These are phyloP conservation scores for Stephanocyclus meneghinianus DNA, from an alignment of 352 stramenopile genomes.

Conservation along the genomic window DNA sequence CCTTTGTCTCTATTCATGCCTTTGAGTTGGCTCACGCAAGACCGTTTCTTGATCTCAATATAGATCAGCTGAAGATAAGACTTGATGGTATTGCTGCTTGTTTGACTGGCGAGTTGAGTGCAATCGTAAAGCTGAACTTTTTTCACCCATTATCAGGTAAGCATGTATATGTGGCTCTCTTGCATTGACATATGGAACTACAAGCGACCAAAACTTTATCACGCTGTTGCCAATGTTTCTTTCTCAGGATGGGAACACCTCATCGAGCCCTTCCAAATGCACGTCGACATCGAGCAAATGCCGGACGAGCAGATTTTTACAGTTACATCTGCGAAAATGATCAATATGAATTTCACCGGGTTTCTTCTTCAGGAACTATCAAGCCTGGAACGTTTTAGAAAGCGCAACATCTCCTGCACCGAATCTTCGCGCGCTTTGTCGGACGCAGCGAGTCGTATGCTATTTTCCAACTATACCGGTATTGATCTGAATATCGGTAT, in stretches of 20 bases:
- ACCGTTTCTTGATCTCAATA: slow-evolving; percentile 71
- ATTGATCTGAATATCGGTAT: slow-evolving; percentile 31
- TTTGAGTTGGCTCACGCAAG: slow-evolving; percentile 53
- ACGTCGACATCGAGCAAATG: slow-evolving; percentile 68
- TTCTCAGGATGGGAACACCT: slow-evolving; percentile 68
- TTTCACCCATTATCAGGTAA: slow-evolving; percentile 32
- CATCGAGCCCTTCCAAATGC: slow-evolving; percentile 59
- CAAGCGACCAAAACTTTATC: not conserved
- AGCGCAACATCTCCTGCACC: not conserved
- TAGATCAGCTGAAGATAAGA: slow-evolving; percentile 59
- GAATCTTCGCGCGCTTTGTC: not conserved
- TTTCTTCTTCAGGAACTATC: slow-evolving; percentile 57
- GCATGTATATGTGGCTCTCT: not conserved
- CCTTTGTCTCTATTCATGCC: slow-evolving; percentile 62
- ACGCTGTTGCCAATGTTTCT: slow-evolving; percentile 44
- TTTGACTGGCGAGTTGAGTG: slow-evolving; percentile 62
- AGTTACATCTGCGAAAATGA: slow-evolving; percentile 29
- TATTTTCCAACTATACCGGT: slow-evolving; percentile 44
- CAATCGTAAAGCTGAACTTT: slow-evolving; percentile 57
- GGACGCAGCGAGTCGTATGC: not conserved
- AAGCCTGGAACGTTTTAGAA: slow-evolving; percentile 28
- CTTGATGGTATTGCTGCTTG: slow-evolving; percentile 70
- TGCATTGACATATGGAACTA: not conserved
- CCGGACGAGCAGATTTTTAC: slow-evolving; percentile 66
- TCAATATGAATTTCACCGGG: slow-evolving; percentile 62